Evolutionary conservation across 139 green algal genomes (phyloP), one percentile per base, ranked within the genome.

Genomic region (Chlamydomonas asymmetrica): DNA sequence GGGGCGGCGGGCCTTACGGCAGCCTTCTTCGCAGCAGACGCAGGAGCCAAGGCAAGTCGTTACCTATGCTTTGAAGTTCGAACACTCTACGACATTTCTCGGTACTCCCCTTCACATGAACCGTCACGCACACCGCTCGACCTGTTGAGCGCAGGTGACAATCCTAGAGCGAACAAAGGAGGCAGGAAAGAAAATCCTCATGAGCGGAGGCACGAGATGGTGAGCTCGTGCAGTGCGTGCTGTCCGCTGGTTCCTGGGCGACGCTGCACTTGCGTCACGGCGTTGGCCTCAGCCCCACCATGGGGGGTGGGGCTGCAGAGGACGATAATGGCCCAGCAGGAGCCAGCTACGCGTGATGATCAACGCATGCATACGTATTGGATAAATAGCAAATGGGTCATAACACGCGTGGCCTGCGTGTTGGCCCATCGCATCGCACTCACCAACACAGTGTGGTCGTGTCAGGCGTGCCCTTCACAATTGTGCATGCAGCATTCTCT

Each of bases 161-260:
- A 84, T 97, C 0, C 68, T 97, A 32, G 93, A 97, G 75, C 87
- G 90, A 27, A 97, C 81, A 2, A 52, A 57, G 1, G 89, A 97
- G 81, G 68, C 81, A 5, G 94, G 94, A 34, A 96, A 92, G 78
- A 97, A 98, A 70, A 93, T 97, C 50, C 83, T 97, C 5, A 93
- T 97, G 76, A 90, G 76, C 35, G 94, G 94, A 0, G 93, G 94
- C 31, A 89, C 87, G 0, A 76, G 94, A 16, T 98, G 90, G 79
- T 84, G 71, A 60, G 80, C 31, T 9, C 52, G 52, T 61, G 31
- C 45, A 10, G 18, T 52, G 18, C 45, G 45, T 16, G 18, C 13
- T 52, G 45, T 52, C 45, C 45, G 13, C 45, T 25, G 18, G 13
- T 16, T 16, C 13, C 45, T 52, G 13, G 13, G 13, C 45, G 18